These are phyloP conservation scores for Strobilomyces echinocephalus DNA, from an alignment of 768 basidiomycete species.

Conservation along the genomic window DNA sequence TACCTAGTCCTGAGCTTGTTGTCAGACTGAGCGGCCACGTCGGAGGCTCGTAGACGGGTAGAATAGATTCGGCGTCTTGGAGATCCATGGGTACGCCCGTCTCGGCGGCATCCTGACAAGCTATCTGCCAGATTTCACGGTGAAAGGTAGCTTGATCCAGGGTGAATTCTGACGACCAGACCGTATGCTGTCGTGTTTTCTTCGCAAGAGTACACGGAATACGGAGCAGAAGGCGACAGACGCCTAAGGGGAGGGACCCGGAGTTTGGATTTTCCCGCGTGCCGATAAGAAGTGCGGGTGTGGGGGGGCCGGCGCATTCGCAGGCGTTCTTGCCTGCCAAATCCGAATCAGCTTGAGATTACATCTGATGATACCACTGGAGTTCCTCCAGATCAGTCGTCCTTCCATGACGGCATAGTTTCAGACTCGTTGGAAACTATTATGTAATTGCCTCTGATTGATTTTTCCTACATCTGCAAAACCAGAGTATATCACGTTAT, in stretches of 20 bases:
- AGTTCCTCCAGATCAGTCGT: not conserved
- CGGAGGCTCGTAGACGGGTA: constrained; percentile 21
- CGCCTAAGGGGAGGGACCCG: not conserved
- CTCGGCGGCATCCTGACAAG: constrained; percentile 15
- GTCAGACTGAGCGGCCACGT: not conserved
- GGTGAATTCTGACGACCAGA: not conserved
- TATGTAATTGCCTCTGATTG: no score
- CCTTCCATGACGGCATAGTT: no score
- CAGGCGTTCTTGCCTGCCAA: no score
- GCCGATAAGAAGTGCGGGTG: no score
- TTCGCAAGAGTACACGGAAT: not conserved
- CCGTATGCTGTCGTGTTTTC: not conserved
- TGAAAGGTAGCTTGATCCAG: constrained; percentile 15
- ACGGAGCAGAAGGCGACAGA: not conserved
- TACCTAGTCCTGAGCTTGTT: not conserved
- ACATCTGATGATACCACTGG: not conserved
- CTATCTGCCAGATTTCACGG: constrained; percentile 21
- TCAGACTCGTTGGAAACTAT: no score
- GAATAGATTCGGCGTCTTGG: constrained; percentile 14
- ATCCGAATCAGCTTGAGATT: not conserved
- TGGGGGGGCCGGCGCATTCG: no score
- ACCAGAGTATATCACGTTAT: no score
- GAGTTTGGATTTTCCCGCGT: no score
- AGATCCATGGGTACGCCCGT: not conserved
- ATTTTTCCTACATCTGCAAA: no score